Evolutionary conservation across 805 yeast species (phyloP), one percentile per base, ranked within the genome.

Genomic region (Nakazawaea molendinolei): DNA sequence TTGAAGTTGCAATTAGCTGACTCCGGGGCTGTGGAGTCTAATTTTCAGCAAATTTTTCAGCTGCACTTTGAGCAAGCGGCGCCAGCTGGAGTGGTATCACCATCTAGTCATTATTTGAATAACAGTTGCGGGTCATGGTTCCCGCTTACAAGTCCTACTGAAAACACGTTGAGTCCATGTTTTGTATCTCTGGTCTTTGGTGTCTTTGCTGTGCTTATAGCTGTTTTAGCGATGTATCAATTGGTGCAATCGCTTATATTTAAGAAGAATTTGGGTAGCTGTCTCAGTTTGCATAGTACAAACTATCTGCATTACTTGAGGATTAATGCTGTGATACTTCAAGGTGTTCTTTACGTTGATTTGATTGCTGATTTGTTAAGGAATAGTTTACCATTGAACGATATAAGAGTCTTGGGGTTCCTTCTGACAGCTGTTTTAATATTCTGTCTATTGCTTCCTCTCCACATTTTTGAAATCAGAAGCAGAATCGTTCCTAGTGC

Each of bases 401-500:
- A 42, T 31, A 25, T 33, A 4, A 29, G 26, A 23, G 28, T 33
- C 15, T 17, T 34, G 18, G 36, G 42, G 4, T 55, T 48, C 31
- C 23, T 34, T 3, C 12, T 41, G 1, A 34, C 38, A 14, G 14
- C 53, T 0, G 14, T 44, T 7, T 41, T 47, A 1, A 28, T 54
- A 4, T 13, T 45, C 3, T 32, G 47, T 2, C 38, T 64, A 3
- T 56, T 67, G 2, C 30, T 63, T 1, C 76, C 76, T 0, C 47
- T 74, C 9, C 71, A 69, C 30, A 32, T 55, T 5, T 38, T 69
- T 13, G 80, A 75, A 43, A 55, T 63, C 5, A 56, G 65, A 26
- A 55, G 61, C 32, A 55, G 60, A 1, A 47, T 62, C 1, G 50
- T 60, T 3, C 67, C 66, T n/a, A 49, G 55, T 22, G 67, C 63